Evolutionary conservation across 2,329 filamentous ascomycete species (phyloP).

Genomic region (Aspergillus hiratsukae): DNA sequence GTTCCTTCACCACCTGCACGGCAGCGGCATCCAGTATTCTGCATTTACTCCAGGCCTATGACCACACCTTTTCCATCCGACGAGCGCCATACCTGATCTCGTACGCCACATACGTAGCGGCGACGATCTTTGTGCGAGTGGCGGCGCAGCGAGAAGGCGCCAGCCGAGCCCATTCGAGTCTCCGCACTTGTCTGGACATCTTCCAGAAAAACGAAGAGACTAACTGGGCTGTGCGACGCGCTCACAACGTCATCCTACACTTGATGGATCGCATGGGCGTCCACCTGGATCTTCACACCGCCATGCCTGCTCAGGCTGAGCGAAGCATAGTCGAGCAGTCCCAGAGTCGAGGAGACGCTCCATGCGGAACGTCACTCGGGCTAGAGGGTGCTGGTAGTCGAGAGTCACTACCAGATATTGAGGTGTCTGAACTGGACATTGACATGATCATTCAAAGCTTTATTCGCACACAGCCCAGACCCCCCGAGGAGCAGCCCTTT

Average conservation of each 20-base stretch:
- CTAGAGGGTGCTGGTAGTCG: too few species aligned
- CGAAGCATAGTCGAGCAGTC: too few species aligned
- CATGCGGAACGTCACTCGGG: too few species aligned
- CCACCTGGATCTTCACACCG: background rate
- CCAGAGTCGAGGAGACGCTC: too few species aligned
- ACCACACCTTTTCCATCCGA: constrained; percentile 43
- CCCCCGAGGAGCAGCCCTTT: background rate
- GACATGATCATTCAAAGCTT: constrained; percentile 43
- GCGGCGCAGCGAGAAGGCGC: constrained; percentile 43
- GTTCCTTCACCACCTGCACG: constrained; percentile 45
- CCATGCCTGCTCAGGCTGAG: too few species aligned
- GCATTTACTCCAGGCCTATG: constrained; percentile 42
- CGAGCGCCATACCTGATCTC: constrained; percentile 49
- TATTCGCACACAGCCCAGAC: constrained; percentile 22
- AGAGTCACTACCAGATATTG: constrained; percentile 12
- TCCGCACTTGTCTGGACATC: constrained; percentile 45
- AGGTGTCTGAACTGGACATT: constrained; percentile 36
- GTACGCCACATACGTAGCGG: constrained; percentile 53
- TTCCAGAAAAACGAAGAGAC: constrained; percentile 50
- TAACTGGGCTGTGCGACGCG: constrained; percentile 47
- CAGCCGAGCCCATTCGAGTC: constrained; percentile 37
- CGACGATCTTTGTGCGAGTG: constrained; percentile 50
- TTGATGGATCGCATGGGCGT: constrained; percentile 46
- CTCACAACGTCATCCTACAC: constrained; percentile 43
- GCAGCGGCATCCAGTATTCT: constrained; percentile 46